Evolutionary conservation across 2,329 filamentous ascomycete species (phyloP), one percentile per base, ranked within the genome.

Genomic region (Trichoderma simmonsii): DNA sequence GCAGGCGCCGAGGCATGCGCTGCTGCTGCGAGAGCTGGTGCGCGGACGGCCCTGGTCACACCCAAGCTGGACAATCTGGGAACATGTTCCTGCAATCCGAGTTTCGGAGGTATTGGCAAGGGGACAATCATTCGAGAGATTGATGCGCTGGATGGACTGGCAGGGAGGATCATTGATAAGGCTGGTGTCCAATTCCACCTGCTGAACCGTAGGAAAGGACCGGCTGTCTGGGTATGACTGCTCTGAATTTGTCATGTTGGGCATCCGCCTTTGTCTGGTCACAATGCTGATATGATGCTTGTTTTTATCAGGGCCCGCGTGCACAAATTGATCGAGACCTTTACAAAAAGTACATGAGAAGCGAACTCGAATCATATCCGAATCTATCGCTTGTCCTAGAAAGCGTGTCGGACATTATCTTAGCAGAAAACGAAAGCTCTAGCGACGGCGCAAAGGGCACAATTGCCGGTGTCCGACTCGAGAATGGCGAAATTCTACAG

Each of bases 21-120:
- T 12, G 96, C 95, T 2, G 93, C 96, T 15, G 96, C 96, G 59
- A 90, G 96, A 78, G 89, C 93, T 18, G 96, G 96, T 67, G 96
- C 95, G 64, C 90, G 91, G 77, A 98, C 96, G 56, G 95, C 92
- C 2, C 88, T 99, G 75, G 87, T 99, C 63, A 99, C 96, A 1
- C 96, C 95, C 2, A 94, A 92, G 73, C 82, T 93, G 72, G 91
- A 95, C 72, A 97, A 98, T 77, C 90, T 98, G 24, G 95, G 95
- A 70, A 93, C 96, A 34, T 98, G 95, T 83, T 98, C 95, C 43
- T 98, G 95, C 84, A 98, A 98, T 80, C 95, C 95, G 2, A 97
- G 94, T 75, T 97, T 99, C 79, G 96, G 96, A 51, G 96, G 96
- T n/a, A 98, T 99, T 76, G 96, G 96, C 59, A 99, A 99, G 81